Conservation (phyloP, 177 flowering plant genomes). For the Vitis hybrid region DNA sequence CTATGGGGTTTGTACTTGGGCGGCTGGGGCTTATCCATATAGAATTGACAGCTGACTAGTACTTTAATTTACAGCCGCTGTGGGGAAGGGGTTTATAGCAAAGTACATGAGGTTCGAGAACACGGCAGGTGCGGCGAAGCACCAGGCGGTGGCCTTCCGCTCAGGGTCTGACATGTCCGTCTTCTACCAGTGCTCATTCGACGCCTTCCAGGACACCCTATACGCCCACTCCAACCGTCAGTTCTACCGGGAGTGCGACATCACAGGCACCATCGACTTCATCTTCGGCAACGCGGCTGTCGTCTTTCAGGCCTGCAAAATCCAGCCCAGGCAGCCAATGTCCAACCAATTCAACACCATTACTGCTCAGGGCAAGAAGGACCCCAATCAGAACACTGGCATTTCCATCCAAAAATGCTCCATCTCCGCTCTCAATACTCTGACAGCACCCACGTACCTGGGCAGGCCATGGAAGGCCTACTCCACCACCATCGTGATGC, state of each 20-base stretch:
- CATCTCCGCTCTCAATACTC: constrained; percentile 15
- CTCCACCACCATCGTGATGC: constrained; percentile 64
- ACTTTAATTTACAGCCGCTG: constrained; percentile 34
- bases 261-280: constrained; percentile 73
- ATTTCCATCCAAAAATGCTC: constrained; percentile 50
- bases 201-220: constrained; percentile 68
- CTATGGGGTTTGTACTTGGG: too few species aligned
- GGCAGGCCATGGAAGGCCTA: constrained; percentile 70
- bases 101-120: constrained; percentile 54
- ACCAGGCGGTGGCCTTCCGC: constrained; percentile 66
- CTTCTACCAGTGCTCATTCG: constrained; percentile 45
- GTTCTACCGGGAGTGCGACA: constrained; percentile 61
- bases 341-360: constrained; percentile 42
- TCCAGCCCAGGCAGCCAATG: constrained; percentile 41
- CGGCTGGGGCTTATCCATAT: neutral
- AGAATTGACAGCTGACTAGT: neutral
- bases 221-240: constrained; percentile 61
- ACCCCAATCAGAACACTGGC: constrained; percentile 58
- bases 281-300: constrained; percentile 69
- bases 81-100: constrained; percentile 60
- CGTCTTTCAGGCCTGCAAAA: constrained; percentile 59
- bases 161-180: constrained; percentile 50
- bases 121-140: constrained; percentile 56
- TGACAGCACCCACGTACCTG: constrained; percentile 39
- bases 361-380: constrained; percentile 70